Percentiles rank a stretch among this genome's conserved stretches.
phyloP scores from a whole-genome alignment of 2,329 filamentous ascomycete genomes.

The Colletotrichum sp. region DNA sequence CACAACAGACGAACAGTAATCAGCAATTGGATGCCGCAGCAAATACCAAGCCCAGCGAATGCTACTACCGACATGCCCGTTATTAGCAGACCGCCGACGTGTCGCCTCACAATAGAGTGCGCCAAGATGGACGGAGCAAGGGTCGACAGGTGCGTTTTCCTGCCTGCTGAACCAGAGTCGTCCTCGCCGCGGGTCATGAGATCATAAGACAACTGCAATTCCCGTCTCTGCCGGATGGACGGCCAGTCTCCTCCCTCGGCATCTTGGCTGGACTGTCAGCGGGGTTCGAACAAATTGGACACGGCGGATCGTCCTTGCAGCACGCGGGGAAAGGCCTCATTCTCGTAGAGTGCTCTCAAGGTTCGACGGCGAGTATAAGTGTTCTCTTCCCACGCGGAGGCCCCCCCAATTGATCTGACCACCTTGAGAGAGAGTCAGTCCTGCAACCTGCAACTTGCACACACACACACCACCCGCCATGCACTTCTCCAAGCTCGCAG shows the following conservation, averaged over 20 bases:
- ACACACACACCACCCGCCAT: background rate
- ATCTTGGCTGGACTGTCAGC: constrained; percentile 1
- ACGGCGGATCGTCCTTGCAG: background rate
- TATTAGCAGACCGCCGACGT: background rate
- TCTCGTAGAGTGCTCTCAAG: background rate
- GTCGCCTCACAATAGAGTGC: background rate
- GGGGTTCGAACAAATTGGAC: background rate
- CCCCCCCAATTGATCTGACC: background rate
- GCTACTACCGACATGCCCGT: background rate
- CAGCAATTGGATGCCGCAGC: background rate
- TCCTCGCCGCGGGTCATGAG: background rate
- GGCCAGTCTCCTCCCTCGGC: background rate
- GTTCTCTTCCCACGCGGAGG: background rate
- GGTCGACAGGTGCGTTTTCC: background rate
- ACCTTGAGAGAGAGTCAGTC: background rate
- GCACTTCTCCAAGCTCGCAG: constrained; percentile 19
- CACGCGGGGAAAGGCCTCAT: background rate
- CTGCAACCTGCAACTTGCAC: background rate
- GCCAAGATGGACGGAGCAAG: constrained; percentile 5
- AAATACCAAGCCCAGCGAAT: constrained; percentile 3
- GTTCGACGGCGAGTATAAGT: background rate
- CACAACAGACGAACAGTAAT: background rate
- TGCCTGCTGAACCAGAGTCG: background rate
- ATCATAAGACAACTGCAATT: background rate
- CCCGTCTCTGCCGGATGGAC: background rate